Evolutionary conservation across 164 flowering plant genomes (phyloP).

Genomic region (Paratinospora sagittata): DNA sequence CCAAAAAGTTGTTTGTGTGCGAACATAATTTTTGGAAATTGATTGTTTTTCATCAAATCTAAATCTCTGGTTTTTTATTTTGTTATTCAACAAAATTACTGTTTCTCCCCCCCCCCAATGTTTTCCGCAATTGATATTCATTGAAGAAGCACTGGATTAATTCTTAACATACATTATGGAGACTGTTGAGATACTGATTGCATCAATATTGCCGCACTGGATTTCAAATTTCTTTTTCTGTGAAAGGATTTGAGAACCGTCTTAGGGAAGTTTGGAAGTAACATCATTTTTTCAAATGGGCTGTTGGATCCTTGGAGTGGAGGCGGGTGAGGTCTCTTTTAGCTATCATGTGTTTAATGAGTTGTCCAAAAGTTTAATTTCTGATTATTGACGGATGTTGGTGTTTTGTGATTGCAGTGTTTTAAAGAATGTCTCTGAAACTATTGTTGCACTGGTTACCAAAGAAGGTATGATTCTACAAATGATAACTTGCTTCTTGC

Average conservation of each 20-base stretch:
- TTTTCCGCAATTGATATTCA: background rate
- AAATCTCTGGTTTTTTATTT: background rate
- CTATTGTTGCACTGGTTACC: conserved; percentile 68
- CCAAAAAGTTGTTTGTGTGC: background rate
- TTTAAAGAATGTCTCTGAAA: conserved; percentile 69
- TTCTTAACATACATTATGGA: background rate
- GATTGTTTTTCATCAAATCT: too few relatives aligned
- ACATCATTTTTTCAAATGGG: conserved; percentile 93
- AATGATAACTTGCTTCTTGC: background rate
- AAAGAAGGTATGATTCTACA: conserved; percentile 48
- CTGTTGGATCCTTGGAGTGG: conserved; percentile 98
- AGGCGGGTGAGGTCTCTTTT: conserved; percentile 51
- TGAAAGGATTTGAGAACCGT: conserved; percentile 46
- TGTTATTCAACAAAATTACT: background rate
- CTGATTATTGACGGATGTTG: conserved; percentile 13
- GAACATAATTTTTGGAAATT: too few relatives aligned
- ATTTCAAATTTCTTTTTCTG: conserved; percentile 13
- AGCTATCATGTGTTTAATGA: background rate
- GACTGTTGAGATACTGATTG: background rate
- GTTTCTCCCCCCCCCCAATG: background rate
- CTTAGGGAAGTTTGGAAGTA: conserved; percentile 64
- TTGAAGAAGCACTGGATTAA: background rate
- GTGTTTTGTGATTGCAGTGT: conserved; percentile 49
- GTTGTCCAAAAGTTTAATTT: conserved; percentile 1
- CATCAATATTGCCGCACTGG: background rate